These are phyloP conservation scores for Diaporthe helianthi DNA, from an alignment of 2,329 filamentous ascomycete species.

Conservation along the genomic window DNA sequence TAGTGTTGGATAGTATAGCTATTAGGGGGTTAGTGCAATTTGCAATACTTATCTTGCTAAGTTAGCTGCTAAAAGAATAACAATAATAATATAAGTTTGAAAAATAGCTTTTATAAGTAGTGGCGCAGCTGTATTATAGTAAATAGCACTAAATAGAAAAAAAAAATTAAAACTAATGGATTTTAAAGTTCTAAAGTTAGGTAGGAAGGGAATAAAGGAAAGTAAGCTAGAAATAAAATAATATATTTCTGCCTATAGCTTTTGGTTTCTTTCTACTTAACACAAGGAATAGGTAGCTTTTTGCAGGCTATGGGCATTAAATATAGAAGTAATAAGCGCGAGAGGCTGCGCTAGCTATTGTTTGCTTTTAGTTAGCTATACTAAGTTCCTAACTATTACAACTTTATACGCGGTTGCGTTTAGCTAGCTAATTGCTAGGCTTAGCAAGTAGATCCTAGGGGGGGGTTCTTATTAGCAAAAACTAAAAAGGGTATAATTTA, in stretches of 20 bases:
- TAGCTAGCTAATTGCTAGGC: constrained; percentile 3
- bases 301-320: constrained; percentile 12
- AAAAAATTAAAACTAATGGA: neutral
- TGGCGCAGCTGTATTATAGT: constrained; percentile 2
- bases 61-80: neutral
- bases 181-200: neutral
- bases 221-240: constrained; percentile 10
- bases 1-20: constrained; percentile 24
- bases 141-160: neutral
- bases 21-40: constrained; percentile 18
- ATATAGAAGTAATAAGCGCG: constrained; percentile 16
- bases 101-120: neutral
- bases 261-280: constrained; percentile 17
- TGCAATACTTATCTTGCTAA: neutral
- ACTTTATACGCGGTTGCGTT: constrained; percentile 15
- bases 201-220: neutral
- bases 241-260: constrained; percentile 18
- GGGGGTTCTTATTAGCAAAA: too few relatives aligned
- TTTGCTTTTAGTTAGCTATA: constrained; percentile 1
- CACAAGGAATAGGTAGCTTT: constrained; percentile 17
- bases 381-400: constrained; percentile 9
- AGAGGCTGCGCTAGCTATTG: neutral
- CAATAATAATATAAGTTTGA: neutral
- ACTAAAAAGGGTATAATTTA: too few relatives aligned
- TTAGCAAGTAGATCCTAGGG: neutral